Evolutionary conservation across 129 eudicot genomes (phyloP), one percentile per base, ranked within the genome.

Genomic region (Arctium lappa): DNA sequence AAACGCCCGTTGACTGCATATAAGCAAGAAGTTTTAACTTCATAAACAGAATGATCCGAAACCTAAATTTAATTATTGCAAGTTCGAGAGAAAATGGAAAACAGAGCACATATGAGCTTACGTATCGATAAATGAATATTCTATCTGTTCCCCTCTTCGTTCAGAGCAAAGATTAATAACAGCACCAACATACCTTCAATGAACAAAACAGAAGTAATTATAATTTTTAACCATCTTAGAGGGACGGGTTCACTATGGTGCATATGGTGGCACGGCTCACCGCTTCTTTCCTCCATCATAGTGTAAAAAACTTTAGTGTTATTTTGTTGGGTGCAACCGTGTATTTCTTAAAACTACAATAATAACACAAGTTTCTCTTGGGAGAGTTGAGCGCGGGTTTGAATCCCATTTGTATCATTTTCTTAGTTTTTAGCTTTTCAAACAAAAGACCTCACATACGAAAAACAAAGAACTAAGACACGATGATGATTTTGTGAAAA

Each of bases 91-190:
- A 66, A 73, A 79, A 74, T 46, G 60, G 5, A 29, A 9, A 29
- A 10, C 1, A 0, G 12, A 22, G 37, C 9, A 27, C 9, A 44
- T 1, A 34, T 73, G 60, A 37, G n/a, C 46, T 80, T 85, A 94
- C 98, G 97, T 95, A 85, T 95, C 99, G 36, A 95, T 95, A 85
- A 90, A 95, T 40, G 99, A 86, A 88, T 95, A 93, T 82, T 95
- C 97, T 84, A 95, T 76, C 69, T 95, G 99, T 85, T 91, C 99
- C 68, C 99, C 99, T 85, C 97, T 90, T 81, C 99, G 83, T 70
- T 93, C 99, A 27, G 97, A 87, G 81, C 99, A 95, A 88, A 95
- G 97, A 78, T 96, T 91, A 39, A 95, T 92, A 77, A 95, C 90
- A 85, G 93, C 81, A 42, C 99, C 97, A 38, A 93, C 97, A 82